A percentile compares a stretch with the other conserved stretches of the same genome.
Evolutionary conservation across 176 grass and related monocot genomes (phyloP).

Genomic region (Hsuehochloa calcarea): DNA sequence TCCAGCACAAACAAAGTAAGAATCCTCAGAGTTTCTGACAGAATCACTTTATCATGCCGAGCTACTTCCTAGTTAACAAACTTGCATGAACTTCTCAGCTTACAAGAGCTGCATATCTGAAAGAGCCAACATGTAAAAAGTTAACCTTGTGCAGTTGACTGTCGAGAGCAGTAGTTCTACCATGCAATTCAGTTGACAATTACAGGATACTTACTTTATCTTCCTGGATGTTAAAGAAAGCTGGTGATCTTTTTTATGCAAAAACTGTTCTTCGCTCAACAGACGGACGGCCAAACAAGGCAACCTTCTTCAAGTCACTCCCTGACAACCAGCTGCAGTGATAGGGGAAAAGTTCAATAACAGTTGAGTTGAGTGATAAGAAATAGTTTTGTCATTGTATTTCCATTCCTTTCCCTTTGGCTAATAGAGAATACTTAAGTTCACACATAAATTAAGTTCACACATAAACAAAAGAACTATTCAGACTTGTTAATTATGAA

Average conservation of each 20-base stretch:
- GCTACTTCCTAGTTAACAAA: constrained; percentile 59
- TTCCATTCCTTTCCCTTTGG: not conserved
- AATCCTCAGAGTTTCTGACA: constrained; percentile 62
- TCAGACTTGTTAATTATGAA: not conserved
- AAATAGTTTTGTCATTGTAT: not conserved
- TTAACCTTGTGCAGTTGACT: not conserved
- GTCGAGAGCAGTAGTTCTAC: not conserved
- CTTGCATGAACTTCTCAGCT: constrained; percentile 61
- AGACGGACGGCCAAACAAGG: constrained; percentile 62
- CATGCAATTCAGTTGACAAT: constrained; percentile 7
- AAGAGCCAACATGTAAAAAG: constrained; percentile 13
- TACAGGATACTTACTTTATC: constrained; percentile 45
- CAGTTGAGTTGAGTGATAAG: not conserved
- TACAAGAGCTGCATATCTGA: constrained; percentile 62
- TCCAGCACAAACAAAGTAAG: constrained; percentile 60
- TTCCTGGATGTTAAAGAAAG: constrained; percentile 84
- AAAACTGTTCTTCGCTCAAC: constrained; percentile 70
- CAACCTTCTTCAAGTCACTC: constrained; percentile 69
- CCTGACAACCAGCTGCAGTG: constrained; percentile 64
- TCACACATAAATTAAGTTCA: not conserved
- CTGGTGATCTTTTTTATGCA: constrained; percentile 59
- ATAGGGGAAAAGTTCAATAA: constrained; percentile 13
- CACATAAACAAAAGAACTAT: not conserved
- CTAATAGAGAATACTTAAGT: not conserved
- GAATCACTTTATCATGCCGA: constrained; percentile 64